Conservation (phyloP, 2,329 filamentous ascomycete genomes). For the Neobulgaria alba region DNA sequence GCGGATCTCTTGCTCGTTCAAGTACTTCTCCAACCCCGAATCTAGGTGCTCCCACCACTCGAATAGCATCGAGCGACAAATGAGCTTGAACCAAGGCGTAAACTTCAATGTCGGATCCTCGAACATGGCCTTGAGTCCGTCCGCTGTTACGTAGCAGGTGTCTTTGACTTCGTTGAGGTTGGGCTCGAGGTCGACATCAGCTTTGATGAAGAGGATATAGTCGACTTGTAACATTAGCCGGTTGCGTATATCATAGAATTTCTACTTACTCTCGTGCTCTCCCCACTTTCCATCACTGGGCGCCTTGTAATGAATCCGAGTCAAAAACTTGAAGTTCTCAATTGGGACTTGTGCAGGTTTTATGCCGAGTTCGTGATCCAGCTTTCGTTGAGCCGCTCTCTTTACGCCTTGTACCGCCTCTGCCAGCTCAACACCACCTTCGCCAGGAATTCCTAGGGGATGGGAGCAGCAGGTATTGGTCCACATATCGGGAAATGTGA, state of each 20-base stretch:
- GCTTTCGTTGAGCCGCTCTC: conserved; percentile 83
- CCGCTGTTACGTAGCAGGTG: conserved; percentile 72
- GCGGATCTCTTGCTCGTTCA: conserved; percentile 77
- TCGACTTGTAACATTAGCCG: conserved; percentile 53
- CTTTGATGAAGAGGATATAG: conserved; percentile 97
- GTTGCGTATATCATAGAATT: conserved; percentile 4
- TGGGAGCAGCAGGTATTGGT: conserved; percentile 99
- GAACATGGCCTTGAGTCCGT: conserved; percentile 80
- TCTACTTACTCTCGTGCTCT: conserved; percentile 83
- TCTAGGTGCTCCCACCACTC: conserved; percentile 93
- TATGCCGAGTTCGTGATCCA: conserved; percentile 93
- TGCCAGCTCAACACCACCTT: conserved; percentile 76
- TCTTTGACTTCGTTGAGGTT: conserved; percentile 88
- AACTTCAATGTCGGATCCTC: conserved; percentile 72
- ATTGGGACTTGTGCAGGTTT: conserved; percentile 79
- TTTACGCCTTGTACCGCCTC: conserved; percentile 81
- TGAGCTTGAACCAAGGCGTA: conserved; percentile 98
- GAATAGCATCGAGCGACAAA: conserved; percentile 95
- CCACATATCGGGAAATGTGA: conserved; percentile 99
- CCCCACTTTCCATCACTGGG: conserved; percentile 97
- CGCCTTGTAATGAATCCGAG: conserved; percentile 95
- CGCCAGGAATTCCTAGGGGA: conserved; percentile 80
- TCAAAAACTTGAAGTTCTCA: conserved; percentile 88
- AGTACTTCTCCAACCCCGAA: conserved; percentile 72
- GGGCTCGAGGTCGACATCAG: conserved; percentile 71